Evolutionary conservation across 1,284 basidiomycete species (phyloP).

Genomic region (Leccinum variabile): DNA sequence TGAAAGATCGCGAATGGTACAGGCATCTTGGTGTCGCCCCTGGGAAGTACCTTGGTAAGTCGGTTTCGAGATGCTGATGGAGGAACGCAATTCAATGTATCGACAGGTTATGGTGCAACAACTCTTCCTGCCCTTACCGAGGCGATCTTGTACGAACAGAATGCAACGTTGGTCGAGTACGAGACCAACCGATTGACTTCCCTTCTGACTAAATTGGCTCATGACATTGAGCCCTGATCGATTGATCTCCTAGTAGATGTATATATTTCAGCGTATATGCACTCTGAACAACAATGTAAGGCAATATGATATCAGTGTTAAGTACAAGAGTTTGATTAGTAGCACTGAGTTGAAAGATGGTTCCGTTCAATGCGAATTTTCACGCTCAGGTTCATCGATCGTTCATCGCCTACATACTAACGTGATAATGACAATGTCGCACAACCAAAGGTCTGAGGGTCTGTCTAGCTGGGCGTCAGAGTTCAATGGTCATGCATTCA

Average conservation of each 20-base stretch:
- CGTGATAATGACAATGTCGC: too few relatives aligned
- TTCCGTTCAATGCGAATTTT: too few relatives aligned
- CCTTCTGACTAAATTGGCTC: constrained; percentile 55
- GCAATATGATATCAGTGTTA: background rate
- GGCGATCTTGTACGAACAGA: constrained; percentile 71
- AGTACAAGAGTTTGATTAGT: background rate
- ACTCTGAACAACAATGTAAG: background rate
- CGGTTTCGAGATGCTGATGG: background rate
- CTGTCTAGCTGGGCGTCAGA: too few relatives aligned
- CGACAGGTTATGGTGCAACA: constrained; percentile 80
- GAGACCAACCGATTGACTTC: constrained; percentile 65
- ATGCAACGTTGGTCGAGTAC: constrained; percentile 56
- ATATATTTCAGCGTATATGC: background rate
- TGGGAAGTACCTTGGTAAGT: constrained; percentile 82
- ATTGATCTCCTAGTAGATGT: background rate
- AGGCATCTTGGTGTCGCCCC: constrained; percentile 86
- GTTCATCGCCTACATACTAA: too few relatives aligned
- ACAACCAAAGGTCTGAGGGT: too few relatives aligned
- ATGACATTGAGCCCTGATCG: constrained; percentile 36
- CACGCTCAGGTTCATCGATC: too few relatives aligned
- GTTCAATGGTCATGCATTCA: too few relatives aligned
- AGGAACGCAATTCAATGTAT: background rate
- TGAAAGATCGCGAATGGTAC: constrained; percentile 84
- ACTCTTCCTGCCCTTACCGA: constrained; percentile 85
- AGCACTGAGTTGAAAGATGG: too few relatives aligned